Base-by-base conservation (phyloP, 495 filamentous ascomycete genomes). In the Hypoxylon lenormandii region DNA sequence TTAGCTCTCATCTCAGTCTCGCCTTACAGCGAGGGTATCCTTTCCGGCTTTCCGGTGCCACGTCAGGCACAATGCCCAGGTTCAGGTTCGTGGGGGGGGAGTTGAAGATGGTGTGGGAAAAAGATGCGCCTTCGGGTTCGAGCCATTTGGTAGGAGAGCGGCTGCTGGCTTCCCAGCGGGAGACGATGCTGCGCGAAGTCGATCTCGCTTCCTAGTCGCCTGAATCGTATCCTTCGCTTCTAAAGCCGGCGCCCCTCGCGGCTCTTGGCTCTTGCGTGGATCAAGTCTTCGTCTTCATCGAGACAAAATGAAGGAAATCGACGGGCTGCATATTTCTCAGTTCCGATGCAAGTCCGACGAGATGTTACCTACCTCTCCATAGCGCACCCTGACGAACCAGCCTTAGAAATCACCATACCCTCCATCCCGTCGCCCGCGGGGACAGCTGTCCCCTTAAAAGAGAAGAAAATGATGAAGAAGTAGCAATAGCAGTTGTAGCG, bases 31-130 rank as follows among this genome's bases (percentile, higher is more conserved):
- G 37, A 51, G 61, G 66, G 33, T 46, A 16, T 45, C 45, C 22
- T 19, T 66, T 66, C 68, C 68, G 68, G 52, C 21, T 53, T 49
- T 62, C 22, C 67, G 58, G 49, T 52, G 48, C 68, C 52, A 71
- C 68, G 68, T 71, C 47, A 70, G 46, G 61, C 45, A 43, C 50
- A 57, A 58, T 52, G 45, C 18, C 40, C 5, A 43, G 47, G 58
- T 54, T 54, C 5, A 43, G 47, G 58, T 54, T 54, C 62, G 62
- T 66, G 68, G 57, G 68, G 61, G 53, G 16, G 26, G n/a, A n/a
- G n/a, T n/a, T 12, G 28, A 10, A 13, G 15, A 42, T 28, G 52
- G 47, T 46, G 67, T 48, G 23, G 45, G n/a, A 58, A 37, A 30
- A 36, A 30, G 18, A 21, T 58, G 10, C 42, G 33, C 26, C 37